Percentiles rank a stretch among this genome's conserved stretches.
These are phyloP conservation scores for Lactarius trivialis DNA, from an alignment of 768 basidiomycete species.

Conservation along the genomic window DNA sequence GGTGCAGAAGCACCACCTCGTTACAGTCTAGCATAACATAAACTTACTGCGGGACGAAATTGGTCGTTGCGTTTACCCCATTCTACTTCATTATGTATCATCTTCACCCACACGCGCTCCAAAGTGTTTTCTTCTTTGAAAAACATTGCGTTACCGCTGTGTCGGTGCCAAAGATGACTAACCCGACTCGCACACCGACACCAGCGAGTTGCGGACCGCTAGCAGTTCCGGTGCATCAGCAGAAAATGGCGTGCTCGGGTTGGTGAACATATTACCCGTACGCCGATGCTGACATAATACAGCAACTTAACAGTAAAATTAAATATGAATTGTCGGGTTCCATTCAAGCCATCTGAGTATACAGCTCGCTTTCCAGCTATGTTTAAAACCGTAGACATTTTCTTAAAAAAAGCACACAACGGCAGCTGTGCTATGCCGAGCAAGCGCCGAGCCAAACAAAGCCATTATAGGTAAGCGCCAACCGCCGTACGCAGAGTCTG, in stretches of 20 bases:
- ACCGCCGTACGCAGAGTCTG: too few species aligned
- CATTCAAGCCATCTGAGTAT: neutral
- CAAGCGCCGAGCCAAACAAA: too few species aligned
- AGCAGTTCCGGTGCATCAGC: neutral
- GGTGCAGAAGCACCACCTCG: neutral
- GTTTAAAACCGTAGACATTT: too few species aligned
- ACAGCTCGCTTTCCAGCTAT: neutral
- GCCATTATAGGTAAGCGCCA: too few species aligned
- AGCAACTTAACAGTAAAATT: too few species aligned
- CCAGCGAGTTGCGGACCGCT: neutral
- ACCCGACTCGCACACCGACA: neutral
- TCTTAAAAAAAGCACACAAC: too few species aligned
- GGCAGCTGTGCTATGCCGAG: too few species aligned
- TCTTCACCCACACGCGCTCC: neutral
- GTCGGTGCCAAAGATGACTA: neutral
- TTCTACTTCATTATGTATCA: too few species aligned
- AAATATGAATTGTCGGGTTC: neutral
- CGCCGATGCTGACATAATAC: neutral
- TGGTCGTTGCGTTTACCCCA: too few species aligned
- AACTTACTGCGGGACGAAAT: too few species aligned
- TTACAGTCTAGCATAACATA: too few species aligned
- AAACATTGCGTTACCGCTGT: neutral
- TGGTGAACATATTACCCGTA: neutral
- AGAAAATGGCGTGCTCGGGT: neutral
- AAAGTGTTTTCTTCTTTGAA: neutral